A percentile compares a stretch with the other conserved stretches of the same genome.
phyloP scores from a whole-genome alignment of 345 rosid genomes.

The Bruguiera parviflora region DNA sequence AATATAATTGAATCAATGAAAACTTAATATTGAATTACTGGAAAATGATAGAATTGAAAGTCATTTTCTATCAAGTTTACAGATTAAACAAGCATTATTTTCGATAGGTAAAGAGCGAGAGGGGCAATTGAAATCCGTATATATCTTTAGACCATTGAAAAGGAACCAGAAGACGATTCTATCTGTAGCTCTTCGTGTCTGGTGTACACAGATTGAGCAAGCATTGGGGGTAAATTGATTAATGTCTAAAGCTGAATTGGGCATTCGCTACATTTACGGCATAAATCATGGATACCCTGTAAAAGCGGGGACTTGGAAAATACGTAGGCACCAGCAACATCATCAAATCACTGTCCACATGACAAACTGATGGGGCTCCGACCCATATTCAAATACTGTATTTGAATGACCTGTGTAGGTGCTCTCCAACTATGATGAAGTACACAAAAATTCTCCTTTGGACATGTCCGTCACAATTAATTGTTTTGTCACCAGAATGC shows the following conservation, averaged over 20 bases:
- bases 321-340: background rate
- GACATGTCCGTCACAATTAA: background rate
- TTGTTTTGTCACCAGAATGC: background rate
- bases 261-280: conserved; percentile 4
- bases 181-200: background rate
- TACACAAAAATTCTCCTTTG: background rate
- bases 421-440: background rate
- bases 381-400: background rate
- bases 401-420: background rate
- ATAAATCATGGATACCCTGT: conserved; percentile 3
- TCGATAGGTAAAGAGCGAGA: no score
- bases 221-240: background rate
- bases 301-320: background rate
- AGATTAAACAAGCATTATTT: no score
- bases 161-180: background rate
- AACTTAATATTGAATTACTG: no score
- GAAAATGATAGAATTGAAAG: no score
- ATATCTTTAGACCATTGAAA: background rate
- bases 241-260: background rate
- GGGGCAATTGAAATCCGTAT: no score
- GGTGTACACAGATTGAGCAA: background rate
- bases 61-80: no score
- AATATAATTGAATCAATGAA: no score
- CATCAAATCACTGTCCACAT: background rate
- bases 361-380: background rate